Evolutionary conservation across 192 early-diverging fungal species (phyloP).

Genomic region (Phlyctochytrium bullatum): DNA sequence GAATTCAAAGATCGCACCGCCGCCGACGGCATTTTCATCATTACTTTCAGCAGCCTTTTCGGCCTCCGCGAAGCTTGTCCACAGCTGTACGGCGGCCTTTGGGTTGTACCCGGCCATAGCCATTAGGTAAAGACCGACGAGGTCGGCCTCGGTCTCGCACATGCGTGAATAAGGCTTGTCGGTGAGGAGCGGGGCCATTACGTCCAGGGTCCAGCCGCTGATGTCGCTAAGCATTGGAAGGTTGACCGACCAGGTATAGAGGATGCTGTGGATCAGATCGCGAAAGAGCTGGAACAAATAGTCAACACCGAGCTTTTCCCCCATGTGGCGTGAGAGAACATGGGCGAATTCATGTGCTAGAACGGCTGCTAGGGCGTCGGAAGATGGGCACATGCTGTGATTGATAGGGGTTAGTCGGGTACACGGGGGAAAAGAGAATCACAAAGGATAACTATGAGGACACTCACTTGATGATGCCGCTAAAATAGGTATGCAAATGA

Average conservation of each 20-base stretch:
- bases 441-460: too few species aligned
- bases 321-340: slow-evolving; percentile 34
- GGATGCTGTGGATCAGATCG: slow-evolving; percentile 33
- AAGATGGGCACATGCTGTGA: neutral
- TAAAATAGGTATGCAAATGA: too few species aligned
- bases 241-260: slow-evolving; percentile 42
- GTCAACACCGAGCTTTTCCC: slow-evolving; percentile 29
- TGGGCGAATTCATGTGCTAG: slow-evolving; percentile 43
- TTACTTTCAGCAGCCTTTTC: too few species aligned
- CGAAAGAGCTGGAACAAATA: slow-evolving; percentile 24
- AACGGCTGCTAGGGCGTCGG: slow-evolving; percentile 35
- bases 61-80: neutral
- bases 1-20: slow-evolving; percentile 24
- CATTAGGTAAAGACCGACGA: slow-evolving; percentile 47
- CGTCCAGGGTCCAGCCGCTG: slow-evolving; percentile 29
- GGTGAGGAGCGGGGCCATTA: slow-evolving; percentile 28
- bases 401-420: too few species aligned
- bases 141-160: slow-evolving; percentile 48
- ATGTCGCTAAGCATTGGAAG: slow-evolving; percentile 39
- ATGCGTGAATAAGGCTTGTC: slow-evolving; percentile 41
- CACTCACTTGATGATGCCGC: neutral
- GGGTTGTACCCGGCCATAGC: slow-evolving; percentile 42
- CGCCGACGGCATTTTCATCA: neutral
- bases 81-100: slow-evolving; percentile 16
- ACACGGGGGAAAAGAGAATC: too few species aligned